Evolutionary conservation across 306 rosid genomes (phyloP).

Genomic region (Castanea mollissima): DNA sequence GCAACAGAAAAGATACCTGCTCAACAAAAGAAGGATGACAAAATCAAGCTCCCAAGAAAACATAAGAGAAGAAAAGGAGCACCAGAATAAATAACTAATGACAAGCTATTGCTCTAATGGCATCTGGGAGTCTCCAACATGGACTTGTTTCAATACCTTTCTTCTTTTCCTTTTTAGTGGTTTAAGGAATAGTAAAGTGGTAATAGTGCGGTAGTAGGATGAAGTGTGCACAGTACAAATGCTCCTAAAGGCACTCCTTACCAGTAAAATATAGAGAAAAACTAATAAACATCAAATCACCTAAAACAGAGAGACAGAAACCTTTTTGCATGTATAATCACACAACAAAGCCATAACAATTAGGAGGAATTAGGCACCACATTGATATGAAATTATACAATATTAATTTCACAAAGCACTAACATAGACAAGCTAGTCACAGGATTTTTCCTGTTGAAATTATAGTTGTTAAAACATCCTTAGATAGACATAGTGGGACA

Average conservation of each 20-base stretch:
- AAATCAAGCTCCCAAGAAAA: neutral
- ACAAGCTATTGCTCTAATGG: neutral
- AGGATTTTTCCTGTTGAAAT: neutral
- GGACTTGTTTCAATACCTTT: neutral
- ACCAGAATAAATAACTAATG: neutral
- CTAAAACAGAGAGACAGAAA: neutral
- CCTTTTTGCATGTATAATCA: neutral
- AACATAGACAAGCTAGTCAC: neutral
- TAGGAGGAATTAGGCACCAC: neutral
- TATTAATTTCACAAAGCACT: neutral
- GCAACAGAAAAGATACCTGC: constrained; percentile 96
- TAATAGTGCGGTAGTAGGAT: neutral
- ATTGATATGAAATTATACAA: neutral
- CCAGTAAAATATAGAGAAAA: neutral
- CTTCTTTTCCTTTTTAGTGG: neutral
- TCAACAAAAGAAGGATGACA: neutral
- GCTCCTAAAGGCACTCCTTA: neutral
- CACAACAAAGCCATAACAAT: neutral
- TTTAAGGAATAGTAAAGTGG: neutral
- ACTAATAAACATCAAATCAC: neutral
- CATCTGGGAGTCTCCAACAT: neutral
- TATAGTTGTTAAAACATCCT: neutral
- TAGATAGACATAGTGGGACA: neutral
- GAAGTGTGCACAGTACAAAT: neutral
- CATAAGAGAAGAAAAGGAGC: neutral